Evolutionary conservation across 331 rosid species (phyloP).

Genomic region (Phaseolus coccineus): DNA sequence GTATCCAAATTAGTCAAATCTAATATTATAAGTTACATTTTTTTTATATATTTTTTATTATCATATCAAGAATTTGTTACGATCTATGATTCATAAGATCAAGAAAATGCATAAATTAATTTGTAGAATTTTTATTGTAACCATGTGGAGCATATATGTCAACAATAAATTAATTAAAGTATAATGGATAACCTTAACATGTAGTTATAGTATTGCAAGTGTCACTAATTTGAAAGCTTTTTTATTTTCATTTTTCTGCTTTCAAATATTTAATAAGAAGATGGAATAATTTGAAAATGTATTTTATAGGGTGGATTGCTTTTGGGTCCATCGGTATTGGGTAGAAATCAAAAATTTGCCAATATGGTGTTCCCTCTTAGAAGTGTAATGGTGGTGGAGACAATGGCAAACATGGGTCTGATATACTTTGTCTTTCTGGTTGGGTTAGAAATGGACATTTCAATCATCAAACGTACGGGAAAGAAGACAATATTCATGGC

Average conservation of each 20-base stretch:
- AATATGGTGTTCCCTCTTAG: slow-evolving; percentile 63
- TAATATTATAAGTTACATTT: neutral
- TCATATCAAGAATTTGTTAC: neutral
- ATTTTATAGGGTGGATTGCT: slow-evolving; percentile 75
- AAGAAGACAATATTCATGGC: slow-evolving; percentile 63
- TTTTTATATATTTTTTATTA: neutral
- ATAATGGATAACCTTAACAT: neutral
- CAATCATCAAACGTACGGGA: slow-evolving; percentile 64
- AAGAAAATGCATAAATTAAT: neutral
- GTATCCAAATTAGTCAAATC: neutral
- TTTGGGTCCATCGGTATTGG: slow-evolving; percentile 84
- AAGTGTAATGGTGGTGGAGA: slow-evolving; percentile 80
- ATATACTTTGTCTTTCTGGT: slow-evolving; percentile 81
- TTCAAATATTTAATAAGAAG: neutral
- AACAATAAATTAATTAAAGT: neutral
- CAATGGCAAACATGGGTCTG: slow-evolving; percentile 88
- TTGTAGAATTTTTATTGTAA: neutral
- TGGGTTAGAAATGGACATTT: slow-evolving; percentile 84
- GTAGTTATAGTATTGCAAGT: neutral
- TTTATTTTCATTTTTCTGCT: slow-evolving; percentile 2
- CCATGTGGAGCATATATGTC: neutral
- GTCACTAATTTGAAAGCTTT: neutral
- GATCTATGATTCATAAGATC: neutral
- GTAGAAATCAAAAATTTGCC: slow-evolving; percentile 53
- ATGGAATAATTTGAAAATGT: neutral